Base-by-base conservation (phyloP, 2,329 filamentous ascomycete genomes). In the Fusarium multiceps region DNA sequence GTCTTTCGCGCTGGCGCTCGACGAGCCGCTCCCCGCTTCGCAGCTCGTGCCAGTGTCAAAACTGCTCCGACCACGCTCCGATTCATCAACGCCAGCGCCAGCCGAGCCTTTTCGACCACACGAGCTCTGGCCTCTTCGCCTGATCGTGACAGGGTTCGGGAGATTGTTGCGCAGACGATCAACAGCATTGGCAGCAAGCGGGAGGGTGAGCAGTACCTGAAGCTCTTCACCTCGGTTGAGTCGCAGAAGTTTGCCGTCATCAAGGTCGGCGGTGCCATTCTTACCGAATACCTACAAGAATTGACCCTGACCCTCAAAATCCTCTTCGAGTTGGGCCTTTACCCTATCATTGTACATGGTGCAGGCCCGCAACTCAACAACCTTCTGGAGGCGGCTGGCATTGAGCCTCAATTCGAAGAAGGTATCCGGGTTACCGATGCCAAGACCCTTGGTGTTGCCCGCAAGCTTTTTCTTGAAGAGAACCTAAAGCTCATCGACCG, bases 241-340 rank as follows among this genome's bases (percentile, higher is more conserved):
- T 97, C 94, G 37, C 94, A 98, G 84, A 94, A 97, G 78, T 99
- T 98, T 80, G 95, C 94, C 72, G 95, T 99, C 50, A 97, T 99
- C 82, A 99, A 99, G 85, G 95, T 98, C 59, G 96, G 95, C 67
- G 96, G 95, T 68, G 96, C 95, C 69, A 98, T 98, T 76, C 88
- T 99, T 76, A 97, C 93, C 65, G 94, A 98, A 79, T 92, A 98
- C 81, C 87, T 98, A 59, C 92, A 97, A 80, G 94, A 94, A 76
- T 89, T 99, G 59, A 97, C 93, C 78, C 91, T 92, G 58, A 94
- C 93, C 51, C 86, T 98, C 63, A 92, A 93, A 28, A 97, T 98
- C 82, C 88, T 98, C 51, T 95, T 97, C 82, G 92, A 97, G 85
- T 93, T 98, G 77, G 94, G 94, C 42, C 88, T 99, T 42, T 98